Evolutionary conservation across 805 yeast species (phyloP).

Genomic region (Kazachstania viticola): DNA sequence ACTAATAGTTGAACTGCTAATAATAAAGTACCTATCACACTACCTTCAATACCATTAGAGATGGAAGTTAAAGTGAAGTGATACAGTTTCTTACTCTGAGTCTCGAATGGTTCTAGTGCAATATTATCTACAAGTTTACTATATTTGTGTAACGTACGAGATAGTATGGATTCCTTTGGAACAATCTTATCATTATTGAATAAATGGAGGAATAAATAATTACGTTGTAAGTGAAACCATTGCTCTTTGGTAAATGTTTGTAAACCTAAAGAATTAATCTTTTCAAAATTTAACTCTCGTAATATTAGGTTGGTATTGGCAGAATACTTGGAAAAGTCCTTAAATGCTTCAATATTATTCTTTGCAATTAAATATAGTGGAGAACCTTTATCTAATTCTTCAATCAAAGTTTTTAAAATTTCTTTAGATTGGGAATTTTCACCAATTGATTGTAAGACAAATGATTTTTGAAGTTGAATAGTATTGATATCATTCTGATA

Average conservation of each 20-base stretch:
- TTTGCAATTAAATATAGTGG: slow-evolving; percentile 23
- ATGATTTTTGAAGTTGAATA: slow-evolving; percentile 49
- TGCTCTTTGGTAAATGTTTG: slow-evolving; percentile 19
- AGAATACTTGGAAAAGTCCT: slow-evolving; percentile 22
- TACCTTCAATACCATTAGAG: slow-evolving; percentile 12
- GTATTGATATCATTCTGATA: slow-evolving; percentile 44
- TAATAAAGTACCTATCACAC: slow-evolving; percentile 15
- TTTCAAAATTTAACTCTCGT: slow-evolving; percentile 26
- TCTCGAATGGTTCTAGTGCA: slow-evolving; percentile 17
- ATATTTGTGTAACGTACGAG: slow-evolving; percentile 17
- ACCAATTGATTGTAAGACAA: slow-evolving; percentile 36
- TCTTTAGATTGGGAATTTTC: slow-evolving; percentile 27
- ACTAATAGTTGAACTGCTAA: slow-evolving; percentile 20
- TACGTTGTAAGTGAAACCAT: slow-evolving; percentile 15
- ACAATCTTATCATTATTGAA: slow-evolving; percentile 17
- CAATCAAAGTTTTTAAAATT: slow-evolving; percentile 28
- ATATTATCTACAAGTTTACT: slow-evolving; percentile 14
- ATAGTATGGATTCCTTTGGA: slow-evolving; percentile 9
- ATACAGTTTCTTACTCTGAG: slow-evolving; percentile 22
- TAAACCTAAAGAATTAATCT: slow-evolving; percentile 10
- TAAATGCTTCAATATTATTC: slow-evolving; percentile 23
- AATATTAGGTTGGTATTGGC: slow-evolving; percentile 22
- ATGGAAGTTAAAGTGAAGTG: slow-evolving; percentile 14
- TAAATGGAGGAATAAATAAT: slow-evolving; percentile 15
- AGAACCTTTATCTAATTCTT: slow-evolving; percentile 12